These are phyloP conservation scores for Boletus pseudopeckii DNA, from an alignment of 768 basidiomycete genomes.

Conservation along the genomic window DNA sequence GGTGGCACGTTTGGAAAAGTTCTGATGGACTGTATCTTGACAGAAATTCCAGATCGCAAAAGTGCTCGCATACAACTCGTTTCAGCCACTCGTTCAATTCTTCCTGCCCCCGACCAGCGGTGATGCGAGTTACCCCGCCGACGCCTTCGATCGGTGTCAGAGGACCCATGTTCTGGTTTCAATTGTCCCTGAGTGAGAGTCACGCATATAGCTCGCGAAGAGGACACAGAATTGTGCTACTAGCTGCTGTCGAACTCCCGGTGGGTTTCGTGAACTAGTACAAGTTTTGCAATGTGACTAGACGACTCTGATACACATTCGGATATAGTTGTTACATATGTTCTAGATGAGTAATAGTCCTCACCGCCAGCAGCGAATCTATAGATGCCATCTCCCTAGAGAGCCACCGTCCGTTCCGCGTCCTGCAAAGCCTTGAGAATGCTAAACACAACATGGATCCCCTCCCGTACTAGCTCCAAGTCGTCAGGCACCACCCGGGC, in stretches of 20 bases:
- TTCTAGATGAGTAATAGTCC: not conserved
- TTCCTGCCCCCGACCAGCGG: not conserved
- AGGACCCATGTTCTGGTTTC: too few species aligned
- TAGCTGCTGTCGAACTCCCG: not conserved
- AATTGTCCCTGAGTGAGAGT: not conserved
- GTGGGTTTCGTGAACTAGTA: not conserved
- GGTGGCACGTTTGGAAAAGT: too few species aligned
- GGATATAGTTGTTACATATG: not conserved
- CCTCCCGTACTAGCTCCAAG: constrained; percentile 41
- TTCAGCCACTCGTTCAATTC: not conserved
- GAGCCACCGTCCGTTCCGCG: constrained; percentile 23
- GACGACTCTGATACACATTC: not conserved
- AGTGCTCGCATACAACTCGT: too few species aligned
- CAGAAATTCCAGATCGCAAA: not conserved
- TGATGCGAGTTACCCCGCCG: too few species aligned
- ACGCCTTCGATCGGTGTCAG: not conserved
- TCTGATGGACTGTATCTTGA: not conserved
- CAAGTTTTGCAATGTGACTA: not conserved
- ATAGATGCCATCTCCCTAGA: not conserved
- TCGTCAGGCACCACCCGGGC: constrained; percentile 44
- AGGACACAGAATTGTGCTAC: not conserved
- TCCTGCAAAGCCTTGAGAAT: constrained; percentile 35
- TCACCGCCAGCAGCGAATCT: constrained; percentile 10
- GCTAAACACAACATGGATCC: constrained; percentile 43
- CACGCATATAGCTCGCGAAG: not conserved